Percentiles rank a stretch among this genome's conserved stretches.
These are phyloP conservation scores for Colletotrichum sp. DNA, from an alignment of 2,329 filamentous ascomycete genomes.

Conservation along the genomic window DNA sequence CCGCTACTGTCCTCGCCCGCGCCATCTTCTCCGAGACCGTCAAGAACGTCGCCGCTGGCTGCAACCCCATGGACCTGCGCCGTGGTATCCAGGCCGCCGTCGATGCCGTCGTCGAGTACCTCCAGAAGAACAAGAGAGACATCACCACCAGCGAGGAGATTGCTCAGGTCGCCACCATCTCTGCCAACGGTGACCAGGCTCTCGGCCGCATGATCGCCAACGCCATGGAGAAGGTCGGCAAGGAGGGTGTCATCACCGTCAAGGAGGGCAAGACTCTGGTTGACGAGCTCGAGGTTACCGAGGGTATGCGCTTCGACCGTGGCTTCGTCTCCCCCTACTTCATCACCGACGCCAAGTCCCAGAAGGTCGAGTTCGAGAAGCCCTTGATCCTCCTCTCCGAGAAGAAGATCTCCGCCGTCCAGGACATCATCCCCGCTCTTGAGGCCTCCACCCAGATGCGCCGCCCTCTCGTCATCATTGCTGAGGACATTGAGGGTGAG, in stretches of 20 bases:
- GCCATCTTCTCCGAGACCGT: constrained; percentile 99
- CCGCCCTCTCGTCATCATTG: constrained; percentile 96
- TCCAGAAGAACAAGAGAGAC: constrained; percentile 95
- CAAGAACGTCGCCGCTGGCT: constrained; percentile 99
- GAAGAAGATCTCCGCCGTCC: constrained; percentile 99
- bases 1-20: constrained; percentile 93
- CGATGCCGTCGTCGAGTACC: constrained; percentile 90
- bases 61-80: constrained; percentile 99
- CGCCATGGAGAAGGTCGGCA: constrained; percentile 99
- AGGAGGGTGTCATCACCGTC: constrained; percentile 99
- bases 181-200: constrained; percentile 93
- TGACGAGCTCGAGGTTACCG: constrained; percentile 97
- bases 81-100: constrained; percentile 97
- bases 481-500: constrained; percentile 98
- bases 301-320: constrained; percentile 99
- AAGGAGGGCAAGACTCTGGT: constrained; percentile 99
- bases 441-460: constrained; percentile 96
- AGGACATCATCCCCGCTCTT: constrained; percentile 97
- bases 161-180: constrained; percentile 97
- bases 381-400: constrained; percentile 97
- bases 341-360: constrained; percentile 98
- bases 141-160: constrained; percentile 98
- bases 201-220: constrained; percentile 93
- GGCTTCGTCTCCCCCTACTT: constrained; percentile 99
- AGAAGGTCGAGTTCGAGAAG: constrained; percentile 99